These are phyloP conservation scores for Claviceps digitariae DNA, from an alignment of 2,329 filamentous ascomycete species.

Conservation along the genomic window DNA sequence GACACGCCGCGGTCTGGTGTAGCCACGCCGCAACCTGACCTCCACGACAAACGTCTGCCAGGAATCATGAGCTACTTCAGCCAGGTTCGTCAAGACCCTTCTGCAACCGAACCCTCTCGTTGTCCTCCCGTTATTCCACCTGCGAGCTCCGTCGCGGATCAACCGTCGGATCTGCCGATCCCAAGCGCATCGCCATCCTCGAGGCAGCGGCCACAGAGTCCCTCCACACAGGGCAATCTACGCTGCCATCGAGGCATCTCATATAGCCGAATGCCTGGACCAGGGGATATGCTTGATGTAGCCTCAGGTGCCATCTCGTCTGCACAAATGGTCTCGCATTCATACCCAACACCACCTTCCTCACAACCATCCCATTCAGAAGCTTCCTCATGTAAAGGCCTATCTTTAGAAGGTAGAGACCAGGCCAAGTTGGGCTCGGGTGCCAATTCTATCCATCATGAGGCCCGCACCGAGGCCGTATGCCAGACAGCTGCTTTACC, in stretches of 20 bases:
- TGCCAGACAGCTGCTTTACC: neutral
- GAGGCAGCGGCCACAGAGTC: slow-evolving; percentile 14
- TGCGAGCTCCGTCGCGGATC: slow-evolving; percentile 18
- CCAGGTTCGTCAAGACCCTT: slow-evolving; percentile 92
- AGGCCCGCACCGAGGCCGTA: neutral
- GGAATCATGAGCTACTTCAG: slow-evolving; percentile 96
- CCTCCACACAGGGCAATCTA: slow-evolving; percentile 12
- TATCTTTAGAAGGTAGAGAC: slow-evolving; percentile 12
- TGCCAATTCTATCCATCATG: neutral
- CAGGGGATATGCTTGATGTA: slow-evolving; percentile 8
- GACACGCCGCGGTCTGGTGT: slow-evolving; percentile 82
- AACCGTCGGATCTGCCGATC: slow-evolving; percentile 9
- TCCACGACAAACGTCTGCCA: slow-evolving; percentile 85
- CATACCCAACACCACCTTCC: slow-evolving; percentile 44
- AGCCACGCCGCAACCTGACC: slow-evolving; percentile 86
- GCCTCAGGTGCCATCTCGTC: slow-evolving; percentile 12
- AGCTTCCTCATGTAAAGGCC: slow-evolving; percentile 17
- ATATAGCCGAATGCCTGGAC: slow-evolving; percentile 5
- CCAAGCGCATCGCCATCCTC: slow-evolving; percentile 19
- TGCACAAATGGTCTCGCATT: slow-evolving; percentile 15
- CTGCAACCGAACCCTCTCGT: slow-evolving; percentile 28
- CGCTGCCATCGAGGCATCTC: slow-evolving; percentile 11
- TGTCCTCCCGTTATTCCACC: slow-evolving; percentile 24
- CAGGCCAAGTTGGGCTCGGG: slow-evolving; percentile 8
- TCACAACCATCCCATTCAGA: slow-evolving; percentile 31